Evolutionary conservation across 208 protist genomes (phyloP).

Genomic region (Lotmaria passim): DNA sequence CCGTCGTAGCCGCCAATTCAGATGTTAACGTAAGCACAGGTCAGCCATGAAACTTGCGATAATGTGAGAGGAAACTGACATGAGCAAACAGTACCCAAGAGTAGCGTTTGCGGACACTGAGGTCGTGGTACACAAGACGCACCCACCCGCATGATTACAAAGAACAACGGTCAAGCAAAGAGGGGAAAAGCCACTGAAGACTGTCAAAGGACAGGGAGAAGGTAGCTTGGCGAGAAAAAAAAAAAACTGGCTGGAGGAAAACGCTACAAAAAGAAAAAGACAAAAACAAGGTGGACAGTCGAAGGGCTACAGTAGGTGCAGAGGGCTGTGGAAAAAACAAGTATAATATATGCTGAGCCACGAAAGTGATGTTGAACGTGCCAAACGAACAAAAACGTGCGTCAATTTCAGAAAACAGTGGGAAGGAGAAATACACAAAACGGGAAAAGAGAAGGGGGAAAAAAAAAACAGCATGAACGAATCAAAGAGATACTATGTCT

Average conservation of each 20-base stretch:
- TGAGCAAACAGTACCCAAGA: no score
- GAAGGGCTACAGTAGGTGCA: no score
- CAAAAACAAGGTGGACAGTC: no score
- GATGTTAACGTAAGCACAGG: no score
- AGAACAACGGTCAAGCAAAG: neutral
- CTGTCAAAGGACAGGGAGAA: constrained; percentile 2
- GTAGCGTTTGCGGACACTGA: no score
- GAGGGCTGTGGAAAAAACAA: no score
- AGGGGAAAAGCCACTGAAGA: neutral
- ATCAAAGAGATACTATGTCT: neutral
- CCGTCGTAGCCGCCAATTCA: no score
- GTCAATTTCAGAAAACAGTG: neutral
- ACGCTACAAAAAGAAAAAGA: neutral
- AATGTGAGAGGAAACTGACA: no score
- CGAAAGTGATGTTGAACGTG: no score
- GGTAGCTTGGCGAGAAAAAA: neutral
- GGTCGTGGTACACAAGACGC: constrained; percentile 3
- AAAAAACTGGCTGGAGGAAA: constrained; percentile 2
- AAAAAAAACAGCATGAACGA: neutral
- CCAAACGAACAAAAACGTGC: neutral
- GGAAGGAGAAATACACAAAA: neutral
- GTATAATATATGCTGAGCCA: no score
- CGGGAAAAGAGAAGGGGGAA: neutral
- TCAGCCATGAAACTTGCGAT: no score
- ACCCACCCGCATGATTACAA: neutral